Conservation (phyloP, 352 stramenopile genomes). For the Globisporangium cylindrosporum region DNA sequence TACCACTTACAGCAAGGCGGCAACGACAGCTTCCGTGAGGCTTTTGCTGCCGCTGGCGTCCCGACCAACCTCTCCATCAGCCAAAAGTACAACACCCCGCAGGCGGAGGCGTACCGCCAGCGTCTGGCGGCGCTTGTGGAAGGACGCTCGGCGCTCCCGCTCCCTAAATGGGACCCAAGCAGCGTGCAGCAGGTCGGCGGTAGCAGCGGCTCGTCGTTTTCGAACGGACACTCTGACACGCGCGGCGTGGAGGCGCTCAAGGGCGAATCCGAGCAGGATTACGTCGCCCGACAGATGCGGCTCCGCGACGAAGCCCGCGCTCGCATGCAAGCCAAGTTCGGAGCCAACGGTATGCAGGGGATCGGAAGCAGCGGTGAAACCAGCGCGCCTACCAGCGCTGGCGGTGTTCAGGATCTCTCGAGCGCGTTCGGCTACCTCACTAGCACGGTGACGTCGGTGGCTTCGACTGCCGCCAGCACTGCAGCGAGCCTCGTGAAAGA, state of each 20-base stretch:
- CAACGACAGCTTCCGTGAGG: constrained; percentile 69
- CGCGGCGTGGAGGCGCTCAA: constrained; percentile 80
- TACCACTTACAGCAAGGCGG: constrained; percentile 38
- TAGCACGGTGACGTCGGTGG: constrained; percentile 56
- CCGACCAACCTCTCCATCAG: constrained; percentile 72
- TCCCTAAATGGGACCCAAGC: constrained; percentile 67
- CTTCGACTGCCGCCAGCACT: constrained; percentile 42
- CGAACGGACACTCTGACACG: constrained; percentile 39
- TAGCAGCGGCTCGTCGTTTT: constrained; percentile 28
- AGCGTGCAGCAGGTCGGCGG: constrained; percentile 25
- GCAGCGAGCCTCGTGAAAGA: constrained; percentile 75
- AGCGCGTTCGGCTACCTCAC: constrained; percentile 75
- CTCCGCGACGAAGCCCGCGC: constrained; percentile 72
- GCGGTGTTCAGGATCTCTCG: constrained; percentile 54
- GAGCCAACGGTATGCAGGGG: constrained; percentile 65
- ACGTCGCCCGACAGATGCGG: constrained; percentile 69
- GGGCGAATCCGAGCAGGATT: constrained; percentile 75
- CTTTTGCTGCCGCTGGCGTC: constrained; percentile 60
- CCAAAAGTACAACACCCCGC: constrained; percentile 84
- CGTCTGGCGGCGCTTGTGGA: constrained; percentile 65
- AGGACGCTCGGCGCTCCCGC: constrained; percentile 37
- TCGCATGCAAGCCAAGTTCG: constrained; percentile 82
- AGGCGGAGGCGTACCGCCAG: constrained; percentile 71
- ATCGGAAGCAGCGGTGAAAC: constrained; percentile 74
- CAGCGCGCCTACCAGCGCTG: constrained; percentile 31